Conservation (phyloP, 2,329 filamentous ascomycete genomes). For the Calonectria multiphialidica region DNA sequence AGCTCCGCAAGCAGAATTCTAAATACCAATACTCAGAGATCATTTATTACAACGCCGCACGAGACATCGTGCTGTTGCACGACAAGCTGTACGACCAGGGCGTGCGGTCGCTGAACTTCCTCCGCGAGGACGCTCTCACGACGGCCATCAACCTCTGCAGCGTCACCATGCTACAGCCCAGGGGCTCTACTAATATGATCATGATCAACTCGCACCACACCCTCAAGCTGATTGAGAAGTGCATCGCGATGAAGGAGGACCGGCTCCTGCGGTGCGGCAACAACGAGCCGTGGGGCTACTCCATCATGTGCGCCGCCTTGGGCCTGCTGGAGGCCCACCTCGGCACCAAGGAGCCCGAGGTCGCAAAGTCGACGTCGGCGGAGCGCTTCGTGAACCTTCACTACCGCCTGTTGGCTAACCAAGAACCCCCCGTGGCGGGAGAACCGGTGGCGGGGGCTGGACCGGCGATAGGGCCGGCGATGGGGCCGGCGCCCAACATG, state of each 20-base stretch:
- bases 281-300: conserved; percentile 74
- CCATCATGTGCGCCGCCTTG: conserved; percentile 71
- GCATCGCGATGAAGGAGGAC: conserved; percentile 71
- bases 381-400: conserved; percentile 71
- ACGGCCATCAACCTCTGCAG: conserved; percentile 72
- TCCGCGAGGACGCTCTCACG: conserved; percentile 70
- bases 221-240: conserved; percentile 71
- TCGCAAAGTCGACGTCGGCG: conserved; percentile 69
- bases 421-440: conserved; percentile 58
- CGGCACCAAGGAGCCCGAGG: conserved; percentile 67
- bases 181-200: conserved; percentile 70
- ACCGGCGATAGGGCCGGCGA: conserved; percentile 43
- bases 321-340: conserved; percentile 71
- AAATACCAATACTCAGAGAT: conserved; percentile 74
- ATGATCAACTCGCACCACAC: conserved; percentile 73
- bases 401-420: conserved; percentile 67
- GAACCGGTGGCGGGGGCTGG: conserved; percentile 41
- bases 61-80: conserved; percentile 72
- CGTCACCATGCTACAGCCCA: conserved; percentile 71
- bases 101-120: conserved; percentile 69
- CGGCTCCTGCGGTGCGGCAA: conserved; percentile 71
- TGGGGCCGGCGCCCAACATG: conserved; percentile 46
- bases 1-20: conserved; percentile 69
- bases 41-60: conserved; percentile 72
- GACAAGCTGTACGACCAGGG: conserved; percentile 71